Evolutionary conservation across 2,329 filamentous ascomycete species (phyloP).

Genomic region (Colletotrichum navitas): DNA sequence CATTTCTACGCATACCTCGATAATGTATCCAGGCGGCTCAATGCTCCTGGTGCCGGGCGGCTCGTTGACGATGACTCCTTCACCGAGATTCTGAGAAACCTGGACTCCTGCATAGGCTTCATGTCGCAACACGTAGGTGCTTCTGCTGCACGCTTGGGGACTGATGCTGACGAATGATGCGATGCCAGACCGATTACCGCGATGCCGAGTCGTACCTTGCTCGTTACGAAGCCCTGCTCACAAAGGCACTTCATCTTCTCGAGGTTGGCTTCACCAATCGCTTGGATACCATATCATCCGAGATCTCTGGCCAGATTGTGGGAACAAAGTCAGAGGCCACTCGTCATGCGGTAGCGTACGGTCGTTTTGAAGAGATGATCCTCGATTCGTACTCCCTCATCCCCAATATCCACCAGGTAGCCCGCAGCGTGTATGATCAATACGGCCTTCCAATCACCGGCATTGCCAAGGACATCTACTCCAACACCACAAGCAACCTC

Average conservation of each 20-base stretch:
- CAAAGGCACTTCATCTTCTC: conserved; percentile 72
- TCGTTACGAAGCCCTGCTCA: conserved; percentile 85
- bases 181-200: conserved; percentile 77
- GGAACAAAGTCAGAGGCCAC: conserved; percentile 70
- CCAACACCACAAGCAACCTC: conserved; percentile 66
- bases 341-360: conserved; percentile 70
- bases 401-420: conserved; percentile 66
- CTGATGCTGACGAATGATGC: background rate
- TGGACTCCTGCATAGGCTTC: conserved; percentile 92
- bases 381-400: conserved; percentile 68
- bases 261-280: conserved; percentile 68
- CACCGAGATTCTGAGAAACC: conserved; percentile 85
- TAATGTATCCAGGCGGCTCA: conserved; percentile 87
- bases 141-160: background rate
- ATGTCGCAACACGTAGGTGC: conserved; percentile 84
- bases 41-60: conserved; percentile 89
- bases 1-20: conserved; percentile 96
- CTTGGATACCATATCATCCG: conserved; percentile 65
- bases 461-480: conserved; percentile 64
- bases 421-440: conserved; percentile 65
- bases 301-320: conserved; percentile 67
- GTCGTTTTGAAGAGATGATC: conserved; percentile 70
- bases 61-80: conserved; percentile 88
- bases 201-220: conserved; percentile 91
- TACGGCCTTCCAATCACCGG: conserved; percentile 60